Conservation (phyloP, 345 rosid genomes). For the Bretschneidera sinensis region DNA sequence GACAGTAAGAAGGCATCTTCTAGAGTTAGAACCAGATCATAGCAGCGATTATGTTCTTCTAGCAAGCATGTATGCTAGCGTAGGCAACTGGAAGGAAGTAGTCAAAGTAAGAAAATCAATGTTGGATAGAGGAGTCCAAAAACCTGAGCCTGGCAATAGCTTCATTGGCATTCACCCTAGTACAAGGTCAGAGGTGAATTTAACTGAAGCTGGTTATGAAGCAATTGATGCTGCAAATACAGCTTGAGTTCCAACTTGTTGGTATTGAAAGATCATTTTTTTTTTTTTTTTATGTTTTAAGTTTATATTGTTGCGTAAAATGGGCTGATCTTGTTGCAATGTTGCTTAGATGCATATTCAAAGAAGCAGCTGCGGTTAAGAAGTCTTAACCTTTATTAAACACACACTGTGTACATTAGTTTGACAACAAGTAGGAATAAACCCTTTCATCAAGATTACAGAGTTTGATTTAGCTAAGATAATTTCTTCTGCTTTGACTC, state of each 20-base stretch:
- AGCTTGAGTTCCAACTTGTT: too few species aligned
- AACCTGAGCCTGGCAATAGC: constrained; percentile 38
- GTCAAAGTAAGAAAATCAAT: constrained; percentile 25
- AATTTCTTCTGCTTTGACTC: constrained; percentile 44
- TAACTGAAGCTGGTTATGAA: too few species aligned
- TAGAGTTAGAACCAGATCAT: constrained; percentile 29
- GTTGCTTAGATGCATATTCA: too few species aligned
- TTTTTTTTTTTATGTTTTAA: too few species aligned
- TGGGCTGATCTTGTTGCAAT: too few species aligned
- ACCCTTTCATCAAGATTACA: neutral
- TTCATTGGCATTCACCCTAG: constrained; percentile 2
- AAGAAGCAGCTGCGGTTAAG: too few species aligned
- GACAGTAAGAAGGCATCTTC: constrained; percentile 21
- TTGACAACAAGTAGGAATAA: neutral
- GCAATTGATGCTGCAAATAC: too few species aligned
- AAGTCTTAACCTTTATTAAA: too few species aligned
- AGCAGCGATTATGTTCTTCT: too few species aligned
- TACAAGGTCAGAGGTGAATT: too few species aligned
- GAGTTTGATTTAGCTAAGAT: neutral
- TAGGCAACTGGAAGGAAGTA: constrained; percentile 31
- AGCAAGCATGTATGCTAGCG: constrained; percentile 34
- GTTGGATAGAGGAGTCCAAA: constrained; percentile 23
- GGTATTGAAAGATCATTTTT: too few species aligned
- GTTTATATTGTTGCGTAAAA: too few species aligned
- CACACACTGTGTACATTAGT: neutral